Conservation (phyloP, 495 filamentous ascomycete genomes). For the Mycothermus thermophilus region DNA sequence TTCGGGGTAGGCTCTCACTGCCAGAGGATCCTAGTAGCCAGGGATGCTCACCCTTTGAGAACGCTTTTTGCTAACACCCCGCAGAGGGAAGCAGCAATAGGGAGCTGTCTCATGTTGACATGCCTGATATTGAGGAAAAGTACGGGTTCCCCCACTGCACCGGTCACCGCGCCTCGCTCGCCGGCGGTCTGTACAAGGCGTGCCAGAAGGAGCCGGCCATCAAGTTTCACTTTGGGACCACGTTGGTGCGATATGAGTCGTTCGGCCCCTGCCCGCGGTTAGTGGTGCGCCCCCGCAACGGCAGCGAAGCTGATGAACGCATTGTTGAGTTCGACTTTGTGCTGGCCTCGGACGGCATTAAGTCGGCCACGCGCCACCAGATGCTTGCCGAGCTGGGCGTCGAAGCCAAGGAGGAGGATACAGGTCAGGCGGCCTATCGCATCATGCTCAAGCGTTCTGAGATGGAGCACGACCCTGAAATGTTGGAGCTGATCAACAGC, state of each 20-base stretch:
- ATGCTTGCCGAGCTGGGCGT: conserved; percentile 46
- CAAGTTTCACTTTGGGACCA: conserved; percentile 53
- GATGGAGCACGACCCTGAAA: conserved; percentile 52
- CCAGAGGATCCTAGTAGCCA: background rate
- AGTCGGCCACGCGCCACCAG: conserved; percentile 44
- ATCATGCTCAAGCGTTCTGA: conserved; percentile 63
- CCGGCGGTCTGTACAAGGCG: conserved; percentile 50
- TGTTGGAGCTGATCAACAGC: conserved; percentile 50
- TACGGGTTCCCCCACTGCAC: conserved; percentile 69
- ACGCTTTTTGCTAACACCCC: too few species aligned
- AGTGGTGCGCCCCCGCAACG: conserved; percentile 42
- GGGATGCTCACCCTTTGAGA: background rate
- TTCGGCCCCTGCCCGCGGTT: conserved; percentile 43
- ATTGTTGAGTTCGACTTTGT: conserved; percentile 51
- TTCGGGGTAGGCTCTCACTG: conserved; percentile 17
- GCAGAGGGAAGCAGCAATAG: conserved; percentile 51
- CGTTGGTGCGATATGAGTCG: conserved; percentile 37
- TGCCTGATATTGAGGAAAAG: conserved; percentile 49
- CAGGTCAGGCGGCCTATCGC: conserved; percentile 67
- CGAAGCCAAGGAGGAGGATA: conserved; percentile 49
- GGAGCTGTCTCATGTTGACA: conserved; percentile 55
- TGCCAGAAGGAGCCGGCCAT: conserved; percentile 51
- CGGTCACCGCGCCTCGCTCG: conserved; percentile 62
- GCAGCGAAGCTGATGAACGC: conserved; percentile 41
- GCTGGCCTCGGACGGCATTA: conserved; percentile 62